Conservation (phyloP, 1,139 yeast species). For the Geotrichum carabidarum region DNA sequence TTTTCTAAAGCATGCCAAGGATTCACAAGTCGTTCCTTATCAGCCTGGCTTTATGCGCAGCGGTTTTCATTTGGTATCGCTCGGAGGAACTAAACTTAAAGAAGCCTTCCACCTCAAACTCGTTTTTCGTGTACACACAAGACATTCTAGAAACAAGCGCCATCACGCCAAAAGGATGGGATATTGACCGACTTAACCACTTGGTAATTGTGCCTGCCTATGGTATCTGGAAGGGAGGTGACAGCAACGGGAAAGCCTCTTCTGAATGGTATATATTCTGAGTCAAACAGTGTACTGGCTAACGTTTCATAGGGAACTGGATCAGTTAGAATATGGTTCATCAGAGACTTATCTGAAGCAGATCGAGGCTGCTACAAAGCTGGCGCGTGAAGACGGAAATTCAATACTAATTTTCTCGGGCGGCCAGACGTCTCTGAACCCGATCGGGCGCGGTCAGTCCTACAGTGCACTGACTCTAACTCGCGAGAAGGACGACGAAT, state of each 20-base stretch:
- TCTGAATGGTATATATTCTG: neutral
- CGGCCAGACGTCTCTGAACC: conserved; percentile 62
- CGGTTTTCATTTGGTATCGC: neutral
- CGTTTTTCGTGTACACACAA: too few species aligned
- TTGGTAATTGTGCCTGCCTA: conserved; percentile 64
- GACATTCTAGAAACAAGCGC: too few species aligned
- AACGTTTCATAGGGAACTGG: conserved; percentile 49
- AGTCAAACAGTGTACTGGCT: neutral
- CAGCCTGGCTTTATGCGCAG: neutral
- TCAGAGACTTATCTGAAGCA: conserved; percentile 65
- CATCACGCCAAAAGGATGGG: too few species aligned
- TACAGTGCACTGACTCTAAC: conserved; percentile 19
- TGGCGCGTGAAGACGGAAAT: conserved; percentile 33
- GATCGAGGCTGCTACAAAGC: conserved; percentile 40
- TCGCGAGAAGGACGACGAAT: conserved; percentile 12
- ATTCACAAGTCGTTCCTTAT: neutral
- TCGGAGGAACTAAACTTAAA: too few species aligned
- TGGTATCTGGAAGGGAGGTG: conserved; percentile 50
- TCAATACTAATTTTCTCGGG: conserved; percentile 56
- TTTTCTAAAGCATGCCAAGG: too few species aligned
- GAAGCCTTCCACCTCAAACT: too few species aligned
- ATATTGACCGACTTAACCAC: conserved; percentile 23
- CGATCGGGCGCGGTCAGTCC: conserved; percentile 52
- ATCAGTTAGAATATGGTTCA: conserved; percentile 63
- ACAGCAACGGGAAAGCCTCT: conserved; percentile 1